Percentiles rank a stretch among this genome's conserved stretches.
Evolutionary conservation across 129 eudicot species (phyloP).

Genomic region (Tagetes patula): DNA sequence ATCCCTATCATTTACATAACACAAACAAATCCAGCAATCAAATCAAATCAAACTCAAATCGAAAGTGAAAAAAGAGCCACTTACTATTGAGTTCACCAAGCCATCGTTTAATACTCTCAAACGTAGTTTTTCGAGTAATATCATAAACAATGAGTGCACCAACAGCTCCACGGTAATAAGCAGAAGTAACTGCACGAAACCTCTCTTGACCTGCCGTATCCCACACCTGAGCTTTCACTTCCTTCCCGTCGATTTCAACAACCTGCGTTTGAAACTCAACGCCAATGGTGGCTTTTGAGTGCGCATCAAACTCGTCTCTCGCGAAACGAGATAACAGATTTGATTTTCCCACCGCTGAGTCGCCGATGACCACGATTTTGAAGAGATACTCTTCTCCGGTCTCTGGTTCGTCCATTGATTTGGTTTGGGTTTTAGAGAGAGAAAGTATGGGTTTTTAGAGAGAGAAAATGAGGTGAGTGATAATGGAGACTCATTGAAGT

Average conservation of each 20-base stretch:
- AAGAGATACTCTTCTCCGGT: conserved; percentile 80
- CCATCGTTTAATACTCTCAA: conserved; percentile 74
- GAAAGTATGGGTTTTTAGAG: neutral
- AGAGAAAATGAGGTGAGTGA: neutral
- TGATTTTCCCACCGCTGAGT: conserved; percentile 93
- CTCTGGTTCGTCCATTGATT: conserved; percentile 38
- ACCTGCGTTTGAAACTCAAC: conserved; percentile 96
- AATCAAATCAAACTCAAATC: neutral
- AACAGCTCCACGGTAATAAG: conserved; percentile 92
- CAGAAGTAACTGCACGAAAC: conserved; percentile 89
- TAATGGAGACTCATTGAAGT: neutral
- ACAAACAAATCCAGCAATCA: conserved; percentile 7
- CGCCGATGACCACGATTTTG: conserved; percentile 93
- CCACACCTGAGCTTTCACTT: conserved; percentile 94
- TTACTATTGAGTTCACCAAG: conserved; percentile 85
- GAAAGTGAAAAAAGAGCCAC: neutral
- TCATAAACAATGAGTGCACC: conserved; percentile 95
- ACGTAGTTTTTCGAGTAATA: conserved; percentile 59
- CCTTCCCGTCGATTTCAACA: conserved; percentile 75
- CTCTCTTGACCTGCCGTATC: conserved; percentile 97
- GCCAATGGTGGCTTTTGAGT: conserved; percentile 89
- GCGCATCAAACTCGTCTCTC: conserved; percentile 69
- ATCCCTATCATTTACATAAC: conserved; percentile 19
- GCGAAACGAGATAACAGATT: conserved; percentile 70
- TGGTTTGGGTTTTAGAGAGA: neutral